Evolutionary conservation across 345 rosid species (phyloP).

Genomic region (Citrus mangshanensis): DNA sequence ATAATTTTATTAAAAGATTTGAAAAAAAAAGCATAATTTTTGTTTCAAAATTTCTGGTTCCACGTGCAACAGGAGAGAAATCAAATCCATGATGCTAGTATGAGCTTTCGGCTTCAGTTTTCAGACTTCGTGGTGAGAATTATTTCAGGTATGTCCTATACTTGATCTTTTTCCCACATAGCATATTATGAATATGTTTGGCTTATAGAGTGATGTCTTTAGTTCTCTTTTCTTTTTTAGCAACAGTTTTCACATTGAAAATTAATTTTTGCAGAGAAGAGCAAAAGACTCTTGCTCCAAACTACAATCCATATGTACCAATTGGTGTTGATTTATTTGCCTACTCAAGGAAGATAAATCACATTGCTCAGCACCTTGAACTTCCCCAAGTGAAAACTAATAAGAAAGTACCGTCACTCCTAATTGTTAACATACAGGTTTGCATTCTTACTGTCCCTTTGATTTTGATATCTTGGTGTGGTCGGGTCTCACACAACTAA

Average conservation of each 20-base stretch:
- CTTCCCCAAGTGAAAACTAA: conserved; percentile 47
- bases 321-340: conserved; percentile 67
- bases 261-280: conserved; percentile 49
- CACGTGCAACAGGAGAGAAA: conserved; percentile 49
- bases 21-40: no score
- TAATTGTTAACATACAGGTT: conserved; percentile 76
- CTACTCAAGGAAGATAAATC: conserved; percentile 60
- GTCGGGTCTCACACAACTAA: neutral
- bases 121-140: conserved; percentile 64
- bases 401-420: conserved; percentile 44
- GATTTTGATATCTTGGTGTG: neutral
- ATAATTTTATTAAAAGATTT: no score
- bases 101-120: conserved; percentile 62
- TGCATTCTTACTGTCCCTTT: neutral
- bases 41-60: conserved; percentile 24
- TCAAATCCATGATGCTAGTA: conserved; percentile 57
- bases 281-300: conserved; percentile 61
- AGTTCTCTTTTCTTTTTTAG: neutral
- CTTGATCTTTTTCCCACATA: neutral
- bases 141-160: conserved; percentile 49
- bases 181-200: neutral
- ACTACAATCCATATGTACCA: conserved; percentile 55
- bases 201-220: neutral
- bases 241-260: neutral
- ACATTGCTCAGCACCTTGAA: conserved; percentile 78